A percentile compares a stretch with the other conserved stretches of the same genome.
These are phyloP conservation scores for Nematocida sp. DNA, from an alignment of 371 early-diverging fungal species.

Conservation along the genomic window DNA sequence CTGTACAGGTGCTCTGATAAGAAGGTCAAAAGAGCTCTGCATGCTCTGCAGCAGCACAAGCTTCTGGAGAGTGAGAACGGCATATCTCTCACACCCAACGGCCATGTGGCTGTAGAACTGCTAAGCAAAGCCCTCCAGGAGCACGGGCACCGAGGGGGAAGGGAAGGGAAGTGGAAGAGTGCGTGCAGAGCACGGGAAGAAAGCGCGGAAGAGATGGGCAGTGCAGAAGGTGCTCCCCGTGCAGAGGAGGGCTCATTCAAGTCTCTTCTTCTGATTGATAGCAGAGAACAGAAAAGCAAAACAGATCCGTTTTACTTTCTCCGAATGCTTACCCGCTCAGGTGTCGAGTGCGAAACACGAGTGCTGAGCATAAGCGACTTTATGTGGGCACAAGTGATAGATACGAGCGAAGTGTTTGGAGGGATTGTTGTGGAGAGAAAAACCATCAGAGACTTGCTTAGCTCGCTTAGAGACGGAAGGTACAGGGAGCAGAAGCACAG, in stretches of 20 bases:
- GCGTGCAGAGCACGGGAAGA: too few relatives aligned
- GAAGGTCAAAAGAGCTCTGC: slow-evolving; percentile 1
- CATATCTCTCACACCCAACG: background rate
- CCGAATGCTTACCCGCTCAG: slow-evolving; percentile 20
- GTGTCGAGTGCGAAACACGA: slow-evolving; percentile 50
- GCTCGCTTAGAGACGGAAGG: slow-evolving; percentile 83
- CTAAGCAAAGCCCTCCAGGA: background rate
- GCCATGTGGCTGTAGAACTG: background rate
- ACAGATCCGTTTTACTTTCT: slow-evolving; percentile 51
- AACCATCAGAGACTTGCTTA: slow-evolving; percentile 76
- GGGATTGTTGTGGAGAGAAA: slow-evolving; percentile 84
- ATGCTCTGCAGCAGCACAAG: background rate
- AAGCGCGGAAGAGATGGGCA: too few relatives aligned
- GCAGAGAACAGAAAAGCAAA: slow-evolving; percentile 58
- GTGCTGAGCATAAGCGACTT: slow-evolving; percentile 62
- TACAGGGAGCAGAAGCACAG: slow-evolving; percentile 81
- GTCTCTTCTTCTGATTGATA: slow-evolving; percentile 57
- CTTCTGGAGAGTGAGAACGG: background rate
- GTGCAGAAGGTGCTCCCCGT: too few relatives aligned
- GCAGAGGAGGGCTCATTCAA: too few relatives aligned
- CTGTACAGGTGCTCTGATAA: slow-evolving; percentile 19
- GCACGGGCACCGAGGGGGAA: background rate
- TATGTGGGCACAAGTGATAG: slow-evolving; percentile 56
- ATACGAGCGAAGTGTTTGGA: slow-evolving; percentile 69
- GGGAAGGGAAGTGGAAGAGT: too few relatives aligned